Evolutionary conservation across 805 yeast species (phyloP).

Genomic region (Kluyveromyces starmeri): DNA sequence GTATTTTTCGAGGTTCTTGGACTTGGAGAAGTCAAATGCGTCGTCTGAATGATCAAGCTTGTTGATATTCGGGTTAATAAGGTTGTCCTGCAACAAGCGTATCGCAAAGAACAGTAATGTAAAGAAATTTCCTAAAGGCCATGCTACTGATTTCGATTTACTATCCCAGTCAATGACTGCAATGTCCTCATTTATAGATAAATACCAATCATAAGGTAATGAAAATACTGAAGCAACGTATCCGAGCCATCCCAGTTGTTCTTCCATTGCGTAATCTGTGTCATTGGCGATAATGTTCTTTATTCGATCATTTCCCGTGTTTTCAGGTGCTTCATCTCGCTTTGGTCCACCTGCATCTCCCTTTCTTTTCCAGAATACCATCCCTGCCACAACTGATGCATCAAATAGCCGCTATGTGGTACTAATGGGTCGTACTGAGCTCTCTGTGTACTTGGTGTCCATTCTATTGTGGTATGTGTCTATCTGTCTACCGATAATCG

Average conservation of each 20-base stretch:
- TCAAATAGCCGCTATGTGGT: too few species aligned
- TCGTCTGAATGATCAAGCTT: constrained; percentile 13
- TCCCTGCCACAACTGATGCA: too few species aligned
- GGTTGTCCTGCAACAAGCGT: constrained; percentile 23
- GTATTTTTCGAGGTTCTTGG: constrained; percentile 15
- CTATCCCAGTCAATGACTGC: constrained; percentile 26
- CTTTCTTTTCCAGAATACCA: too few species aligned
- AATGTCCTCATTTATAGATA: constrained; percentile 17
- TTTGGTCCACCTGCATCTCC: too few species aligned
- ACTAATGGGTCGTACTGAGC: too few species aligned
- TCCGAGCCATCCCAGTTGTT: constrained; percentile 5
- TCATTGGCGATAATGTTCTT: too few species aligned
- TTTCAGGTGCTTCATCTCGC: too few species aligned
- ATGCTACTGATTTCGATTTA: constrained; percentile 17
- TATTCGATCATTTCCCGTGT: too few species aligned
- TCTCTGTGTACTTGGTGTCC: too few species aligned
- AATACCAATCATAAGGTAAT: constrained; percentile 19
- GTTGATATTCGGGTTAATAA: constrained; percentile 21
- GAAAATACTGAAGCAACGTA: constrained; percentile 5
- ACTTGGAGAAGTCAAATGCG: constrained; percentile 25
- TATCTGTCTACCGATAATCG: too few species aligned
- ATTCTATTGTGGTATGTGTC: too few species aligned
- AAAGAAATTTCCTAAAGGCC: constrained; percentile 20
- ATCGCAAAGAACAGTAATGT: constrained; percentile 15
- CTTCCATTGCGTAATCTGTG: too few species aligned